Base-by-base conservation (phyloP, 441 rosid genomes). In the Adansonia gregorii region DNA sequence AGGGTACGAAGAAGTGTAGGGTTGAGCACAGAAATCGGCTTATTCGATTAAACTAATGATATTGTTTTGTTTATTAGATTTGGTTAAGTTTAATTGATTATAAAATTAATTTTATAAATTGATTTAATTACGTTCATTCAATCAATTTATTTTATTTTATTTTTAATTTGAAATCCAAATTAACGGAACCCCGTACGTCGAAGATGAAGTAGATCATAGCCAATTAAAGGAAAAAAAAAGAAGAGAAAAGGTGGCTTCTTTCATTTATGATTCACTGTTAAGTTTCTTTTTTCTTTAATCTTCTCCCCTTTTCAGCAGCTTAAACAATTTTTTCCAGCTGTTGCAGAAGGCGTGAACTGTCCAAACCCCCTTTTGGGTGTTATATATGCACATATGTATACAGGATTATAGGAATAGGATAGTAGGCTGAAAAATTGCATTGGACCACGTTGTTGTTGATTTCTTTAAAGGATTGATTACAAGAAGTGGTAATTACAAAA, bases 361-460 rank as follows among this genome's bases (percentile, higher is more conserved):
- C 54, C 35, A 19, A 52, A 51, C 61, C 17, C 43, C 22, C 24
- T 49, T 67, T 19, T 14, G 43, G 27, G 8, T 43, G 41, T 7
- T 0, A 24, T 60, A 27, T 61, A 4, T 51, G 0, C 12, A 2
- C 11, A 10, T 49, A n/a, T 24, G 5, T 14, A 8, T 31, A 4
- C 27, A 63, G 67, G 46, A 35, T 15, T 63, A 15, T 64, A 64
- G 46, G 46, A 63, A 63, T 65, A 39, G 48, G 22, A 0, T 15
- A 11, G 0, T 39, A 35, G 70, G 70, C 49, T 49, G n/a, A 9
- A n/a, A 15, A 61, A 15, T 70, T 76, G 87, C 78, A 80, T 31
- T 80, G 84, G 85, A 78, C 85, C 82, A 78, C 45, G 9, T 60
- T 74, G 55, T 72, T 45, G 77, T 59, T 58, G 63, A 20, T 58